These are phyloP conservation scores for Solanum chacoense DNA, from an alignment of 305 asterid genomes.

Conservation along the genomic window DNA sequence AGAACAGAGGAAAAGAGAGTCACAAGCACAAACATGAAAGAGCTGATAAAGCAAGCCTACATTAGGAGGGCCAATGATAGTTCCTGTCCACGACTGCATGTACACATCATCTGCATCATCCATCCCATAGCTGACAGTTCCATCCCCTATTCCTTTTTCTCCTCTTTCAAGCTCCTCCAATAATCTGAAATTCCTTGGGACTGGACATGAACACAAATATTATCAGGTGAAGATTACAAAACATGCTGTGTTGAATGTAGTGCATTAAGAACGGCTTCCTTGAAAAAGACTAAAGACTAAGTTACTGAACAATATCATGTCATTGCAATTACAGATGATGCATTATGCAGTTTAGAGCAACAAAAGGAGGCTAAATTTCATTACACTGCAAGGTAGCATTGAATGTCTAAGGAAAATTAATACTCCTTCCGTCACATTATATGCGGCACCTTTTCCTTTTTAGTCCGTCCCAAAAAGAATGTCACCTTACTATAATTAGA, in stretches of 20 bases:
- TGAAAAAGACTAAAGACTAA: not conserved
- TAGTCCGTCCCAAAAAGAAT: not conserved
- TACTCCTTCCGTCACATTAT: not conserved
- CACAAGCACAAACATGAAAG: not conserved
- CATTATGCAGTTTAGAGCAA: not conserved
- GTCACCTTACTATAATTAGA: not conserved
- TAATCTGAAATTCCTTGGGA: constrained; percentile 76
- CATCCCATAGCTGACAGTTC: constrained; percentile 91
- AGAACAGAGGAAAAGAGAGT: not conserved
- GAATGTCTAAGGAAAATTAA: not conserved
- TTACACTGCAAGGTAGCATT: not conserved
- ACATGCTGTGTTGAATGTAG: not conserved
- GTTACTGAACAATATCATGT: not conserved
- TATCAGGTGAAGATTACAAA: not conserved
- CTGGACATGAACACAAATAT: constrained; percentile 26
- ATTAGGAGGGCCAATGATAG: constrained; percentile 81
- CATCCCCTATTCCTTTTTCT: constrained; percentile 90
- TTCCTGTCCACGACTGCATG: constrained; percentile 93
- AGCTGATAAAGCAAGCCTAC: constrained; percentile 24
- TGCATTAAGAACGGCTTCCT: not conserved
- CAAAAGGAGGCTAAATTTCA: not conserved
- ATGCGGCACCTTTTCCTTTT: not conserved
- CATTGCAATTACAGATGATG: not conserved
- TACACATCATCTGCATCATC: constrained; percentile 74
- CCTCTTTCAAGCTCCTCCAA: constrained; percentile 88